Conservation (phyloP, 495 filamentous ascomycete species). For the Aspergillus wentii region DNA sequence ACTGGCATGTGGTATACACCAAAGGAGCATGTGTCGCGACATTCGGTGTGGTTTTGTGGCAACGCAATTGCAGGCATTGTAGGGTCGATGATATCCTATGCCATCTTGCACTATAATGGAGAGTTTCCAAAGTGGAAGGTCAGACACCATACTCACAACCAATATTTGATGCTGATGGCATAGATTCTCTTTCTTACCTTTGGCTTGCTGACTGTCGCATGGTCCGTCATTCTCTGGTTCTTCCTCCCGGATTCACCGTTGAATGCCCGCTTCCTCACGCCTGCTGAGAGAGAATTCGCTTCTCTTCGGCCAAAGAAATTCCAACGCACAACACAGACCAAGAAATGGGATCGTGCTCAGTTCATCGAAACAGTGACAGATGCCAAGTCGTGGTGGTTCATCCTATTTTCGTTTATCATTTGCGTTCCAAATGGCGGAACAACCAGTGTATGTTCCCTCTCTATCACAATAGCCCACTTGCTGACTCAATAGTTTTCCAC, state of each 20-base stretch:
- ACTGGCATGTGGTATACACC: slow-evolving; percentile 40
- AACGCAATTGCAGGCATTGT: slow-evolving; percentile 43
- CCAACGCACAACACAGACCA: slow-evolving; percentile 48
- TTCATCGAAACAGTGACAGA: slow-evolving; percentile 38
- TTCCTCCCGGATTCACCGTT: slow-evolving; percentile 44
- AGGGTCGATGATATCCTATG: slow-evolving; percentile 45
- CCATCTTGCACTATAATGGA: slow-evolving; percentile 37
- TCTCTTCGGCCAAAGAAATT: slow-evolving; percentile 47
- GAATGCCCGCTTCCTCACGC: slow-evolving; percentile 33
- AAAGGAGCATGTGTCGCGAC: slow-evolving; percentile 44
- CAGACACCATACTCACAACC: slow-evolving; percentile 1
- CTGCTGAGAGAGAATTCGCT: slow-evolving; percentile 37
- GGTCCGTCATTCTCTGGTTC: slow-evolving; percentile 31
- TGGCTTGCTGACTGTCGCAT: slow-evolving; percentile 27
- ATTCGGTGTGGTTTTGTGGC: slow-evolving; percentile 47
- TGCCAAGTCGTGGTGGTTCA: slow-evolving; percentile 28
- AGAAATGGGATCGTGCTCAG: slow-evolving; percentile 44
- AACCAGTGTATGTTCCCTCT: slow-evolving; percentile 11
- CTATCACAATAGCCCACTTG: background rate
- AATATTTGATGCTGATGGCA: too few species aligned
- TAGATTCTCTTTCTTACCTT: slow-evolving; percentile 34
- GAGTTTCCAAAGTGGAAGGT: slow-evolving; percentile 37
- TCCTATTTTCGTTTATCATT: slow-evolving; percentile 13
- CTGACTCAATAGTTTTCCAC: slow-evolving; percentile 15
- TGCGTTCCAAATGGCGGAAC: slow-evolving; percentile 19